Base-by-base conservation (phyloP, 1,139 yeast genomes). In the Komagataea norvegica region DNA sequence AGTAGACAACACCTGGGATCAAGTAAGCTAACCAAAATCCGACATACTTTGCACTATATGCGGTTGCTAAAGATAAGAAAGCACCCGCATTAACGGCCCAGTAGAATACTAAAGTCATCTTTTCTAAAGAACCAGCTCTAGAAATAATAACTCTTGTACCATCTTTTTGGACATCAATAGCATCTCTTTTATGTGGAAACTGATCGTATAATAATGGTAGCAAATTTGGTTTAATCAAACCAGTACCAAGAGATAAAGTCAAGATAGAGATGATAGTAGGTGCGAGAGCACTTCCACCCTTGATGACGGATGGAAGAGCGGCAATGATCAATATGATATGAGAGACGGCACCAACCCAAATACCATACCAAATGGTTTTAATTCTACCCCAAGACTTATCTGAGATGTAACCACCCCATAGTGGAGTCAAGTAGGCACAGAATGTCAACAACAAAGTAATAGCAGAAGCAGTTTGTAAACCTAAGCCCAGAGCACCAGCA, bases 1-100 rank as follows among this genome's bases (percentile, higher is more conserved):
- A 49, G 53, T 75, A 77, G 36, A 76, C 52, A 34, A 74, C 51
- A 38, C 74, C 71, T 31, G 84, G 83, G 29, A 75, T 59, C 48
- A 79, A 64, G 62, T 68, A 84, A 2, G 89, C 91, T 28, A 79
- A 71, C 89, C 89, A 84, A 64, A 74, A 84, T 31, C 89, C 93
- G 46, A 79, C 68, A 45, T 74, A 61, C 57, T 79, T 69, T 49
- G 81, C 91, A 52, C 78, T 62, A 55, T 81, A 79, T 6, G 91
- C 78, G 19, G 94, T 82, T 30, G 89, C 88, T 46, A 86, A 70
- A 43, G 84, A 81, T 44, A 85, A 72, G 51, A 86, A 71, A 8
- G 93, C 79, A 38, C 95, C 95, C 49, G 83, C 64, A 58, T 87
- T 87, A 58, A 86, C 81, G 55, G 85, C 72, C 74, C 86, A 71